phyloP scores from a whole-genome alignment of 371 early-diverging fungal species.

The Dinochytrium kinnereticum region DNA sequence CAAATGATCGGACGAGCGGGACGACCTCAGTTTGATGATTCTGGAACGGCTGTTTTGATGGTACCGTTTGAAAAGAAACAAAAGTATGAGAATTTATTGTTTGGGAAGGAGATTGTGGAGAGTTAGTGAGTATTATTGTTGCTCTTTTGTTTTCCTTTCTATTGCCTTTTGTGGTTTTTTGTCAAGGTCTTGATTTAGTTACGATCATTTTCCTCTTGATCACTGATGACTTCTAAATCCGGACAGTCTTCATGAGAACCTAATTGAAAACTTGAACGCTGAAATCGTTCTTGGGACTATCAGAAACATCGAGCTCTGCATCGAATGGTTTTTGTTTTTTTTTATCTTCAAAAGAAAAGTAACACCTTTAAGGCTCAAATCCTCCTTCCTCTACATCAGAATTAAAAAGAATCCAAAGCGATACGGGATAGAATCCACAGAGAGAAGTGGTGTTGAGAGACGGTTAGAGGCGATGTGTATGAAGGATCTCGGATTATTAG shows the following conservation, averaged over 20 bases:
- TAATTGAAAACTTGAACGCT: constrained; percentile 83
- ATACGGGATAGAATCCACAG: constrained; percentile 52
- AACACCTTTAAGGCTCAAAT: constrained; percentile 61
- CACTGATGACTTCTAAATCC: too few species aligned
- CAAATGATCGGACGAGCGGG: constrained; percentile 97
- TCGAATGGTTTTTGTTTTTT: constrained; percentile 59
- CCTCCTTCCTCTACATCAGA: constrained; percentile 76
- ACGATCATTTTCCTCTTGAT: not conserved
- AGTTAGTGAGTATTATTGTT: constrained; percentile 70
- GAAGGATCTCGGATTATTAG: constrained; percentile 54
- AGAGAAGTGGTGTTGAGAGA: not conserved
- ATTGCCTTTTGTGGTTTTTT: too few species aligned
- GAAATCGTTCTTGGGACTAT: constrained; percentile 82
- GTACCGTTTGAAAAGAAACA: constrained; percentile 61
- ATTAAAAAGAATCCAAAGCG: constrained; percentile 64
- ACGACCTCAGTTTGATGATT: constrained; percentile 81
- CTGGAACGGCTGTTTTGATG: constrained; percentile 79
- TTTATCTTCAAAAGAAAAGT: not conserved
- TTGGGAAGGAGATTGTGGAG: constrained; percentile 66
- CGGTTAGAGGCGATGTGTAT: constrained; percentile 57
- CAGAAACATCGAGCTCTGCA: constrained; percentile 54
- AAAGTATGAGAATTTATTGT: constrained; percentile 63
- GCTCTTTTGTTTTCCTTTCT: not conserved
- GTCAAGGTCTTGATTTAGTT: not conserved
- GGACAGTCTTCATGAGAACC: constrained; percentile 65